phyloP scores from a whole-genome alignment of 805 yeast genomes.

The Scheffersomyces coipomensis region DNA sequence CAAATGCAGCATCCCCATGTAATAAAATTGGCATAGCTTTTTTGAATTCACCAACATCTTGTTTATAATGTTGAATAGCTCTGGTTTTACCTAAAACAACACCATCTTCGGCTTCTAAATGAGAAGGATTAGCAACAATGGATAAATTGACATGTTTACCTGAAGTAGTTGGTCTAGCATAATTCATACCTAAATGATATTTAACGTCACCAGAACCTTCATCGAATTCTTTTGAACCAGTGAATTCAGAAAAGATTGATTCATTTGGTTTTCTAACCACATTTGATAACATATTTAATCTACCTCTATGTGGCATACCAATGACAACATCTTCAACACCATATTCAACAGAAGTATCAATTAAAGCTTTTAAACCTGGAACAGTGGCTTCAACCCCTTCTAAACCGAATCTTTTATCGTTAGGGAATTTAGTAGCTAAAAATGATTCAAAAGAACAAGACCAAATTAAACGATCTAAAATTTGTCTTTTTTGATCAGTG shows the following conservation, averaged over 20 bases:
- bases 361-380: slow-evolving; percentile 94
- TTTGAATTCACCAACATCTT: slow-evolving; percentile 75
- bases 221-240: slow-evolving; percentile 85
- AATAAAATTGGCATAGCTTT: slow-evolving; percentile 90
- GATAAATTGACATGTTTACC: slow-evolving; percentile 96
- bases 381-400: slow-evolving; percentile 98
- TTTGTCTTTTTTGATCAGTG: slow-evolving; percentile 91
- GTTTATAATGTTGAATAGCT: slow-evolving; percentile 89
- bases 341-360: slow-evolving; percentile 86
- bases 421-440: slow-evolving; percentile 93
- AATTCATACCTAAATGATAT: slow-evolving; percentile 99
- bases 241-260: slow-evolving; percentile 93
- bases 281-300: slow-evolving; percentile 95
- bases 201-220: slow-evolving; percentile 99
- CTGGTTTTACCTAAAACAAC: slow-evolving; percentile 97
- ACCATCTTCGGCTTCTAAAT: slow-evolving; percentile 98
- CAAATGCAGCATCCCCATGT: slow-evolving; percentile 99
- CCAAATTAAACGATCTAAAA: slow-evolving; percentile 96
- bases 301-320: slow-evolving; percentile 99
- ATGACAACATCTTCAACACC: slow-evolving; percentile 96
- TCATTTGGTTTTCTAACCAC: slow-evolving; percentile 98
- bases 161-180: slow-evolving; percentile 97
- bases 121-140: slow-evolving; percentile 97
- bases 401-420: slow-evolving; percentile 96
- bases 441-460: slow-evolving; percentile 90